These are phyloP conservation scores for Clohesyomyces aquaticus DNA, from an alignment of 495 filamentous ascomycete species.

Conservation along the genomic window DNA sequence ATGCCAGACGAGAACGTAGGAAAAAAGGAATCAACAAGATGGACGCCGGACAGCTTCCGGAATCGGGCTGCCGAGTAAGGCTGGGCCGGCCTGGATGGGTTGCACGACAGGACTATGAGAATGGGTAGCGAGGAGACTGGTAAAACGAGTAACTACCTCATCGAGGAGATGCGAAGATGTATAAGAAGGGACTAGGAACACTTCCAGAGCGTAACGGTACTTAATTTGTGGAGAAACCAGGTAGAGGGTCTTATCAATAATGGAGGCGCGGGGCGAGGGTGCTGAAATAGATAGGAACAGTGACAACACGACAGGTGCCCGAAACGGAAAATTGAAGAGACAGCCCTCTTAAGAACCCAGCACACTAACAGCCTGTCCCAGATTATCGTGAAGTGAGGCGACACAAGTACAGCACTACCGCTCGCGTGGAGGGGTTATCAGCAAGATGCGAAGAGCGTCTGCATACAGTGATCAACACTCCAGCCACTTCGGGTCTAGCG, in stretches of 20 bases:
- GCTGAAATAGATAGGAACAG: conserved; percentile 23
- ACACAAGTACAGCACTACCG: conserved; percentile 12
- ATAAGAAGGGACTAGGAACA: conserved; percentile 4
- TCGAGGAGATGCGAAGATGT: conserved; percentile 1
- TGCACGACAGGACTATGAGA: conserved; percentile 24
- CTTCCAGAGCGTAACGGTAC: neutral
- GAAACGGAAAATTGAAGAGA: conserved; percentile 22
- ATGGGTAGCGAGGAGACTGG: conserved; percentile 18
- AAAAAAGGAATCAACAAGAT: neutral
- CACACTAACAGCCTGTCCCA: too few relatives aligned
- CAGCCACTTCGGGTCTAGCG: conserved; percentile 29
- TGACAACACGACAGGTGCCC: neutral
- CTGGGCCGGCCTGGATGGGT: conserved; percentile 22
- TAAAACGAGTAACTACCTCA: conserved; percentile 3
- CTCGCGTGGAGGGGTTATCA: conserved; percentile 37
- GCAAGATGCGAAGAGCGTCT: conserved; percentile 24
- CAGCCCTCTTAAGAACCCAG: too few relatives aligned
- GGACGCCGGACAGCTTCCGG: neutral
- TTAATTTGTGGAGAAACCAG: neutral
- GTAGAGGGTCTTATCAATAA: conserved; percentile 14
- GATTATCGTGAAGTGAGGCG: neutral
- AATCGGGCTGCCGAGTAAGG: conserved; percentile 15
- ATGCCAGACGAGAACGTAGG: conserved; percentile 3
- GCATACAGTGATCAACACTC: conserved; percentile 24
- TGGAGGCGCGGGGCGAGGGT: conserved; percentile 12